These are phyloP conservation scores for Tirmania nivea DNA, from an alignment of 495 filamentous ascomycete genomes.

Conservation along the genomic window DNA sequence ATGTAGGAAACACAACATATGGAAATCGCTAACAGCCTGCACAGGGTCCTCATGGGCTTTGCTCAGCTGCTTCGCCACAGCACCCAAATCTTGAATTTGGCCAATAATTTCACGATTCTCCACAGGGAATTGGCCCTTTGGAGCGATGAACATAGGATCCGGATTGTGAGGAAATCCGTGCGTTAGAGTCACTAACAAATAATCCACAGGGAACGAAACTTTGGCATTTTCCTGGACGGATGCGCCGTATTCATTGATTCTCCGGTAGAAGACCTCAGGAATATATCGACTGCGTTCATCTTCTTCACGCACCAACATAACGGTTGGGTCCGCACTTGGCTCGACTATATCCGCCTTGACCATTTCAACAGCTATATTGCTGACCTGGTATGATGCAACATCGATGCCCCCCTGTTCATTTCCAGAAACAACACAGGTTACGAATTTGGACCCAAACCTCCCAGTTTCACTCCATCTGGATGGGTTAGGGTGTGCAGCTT, in stretches of 20 bases:
- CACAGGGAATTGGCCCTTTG: slow-evolving; percentile 49
- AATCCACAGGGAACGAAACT: slow-evolving; percentile 87
- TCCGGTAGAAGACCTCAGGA: slow-evolving; percentile 89
- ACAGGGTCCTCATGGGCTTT: slow-evolving; percentile 37
- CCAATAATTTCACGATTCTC: slow-evolving; percentile 77
- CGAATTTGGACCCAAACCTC: slow-evolving; percentile 85
- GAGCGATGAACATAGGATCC: slow-evolving; percentile 41
- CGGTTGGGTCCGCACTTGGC: slow-evolving; percentile 71
- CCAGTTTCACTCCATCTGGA: slow-evolving; percentile 96
- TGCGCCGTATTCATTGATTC: slow-evolving; percentile 87
- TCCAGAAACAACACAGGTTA: slow-evolving; percentile 83
- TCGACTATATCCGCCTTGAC: slow-evolving; percentile 86
- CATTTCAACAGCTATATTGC: slow-evolving; percentile 92
- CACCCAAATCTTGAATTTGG: slow-evolving; percentile 50
- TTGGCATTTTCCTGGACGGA: slow-evolving; percentile 96
- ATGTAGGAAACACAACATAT: slow-evolving; percentile 72
- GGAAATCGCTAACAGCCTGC: slow-evolving; percentile 68
- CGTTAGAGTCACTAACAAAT: slow-evolving; percentile 83
- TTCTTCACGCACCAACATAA: slow-evolving; percentile 89
- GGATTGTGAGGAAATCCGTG: slow-evolving; percentile 80
- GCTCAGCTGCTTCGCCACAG: slow-evolving; percentile 36
- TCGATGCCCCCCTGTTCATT: slow-evolving; percentile 74
- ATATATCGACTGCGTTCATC: slow-evolving; percentile 78
- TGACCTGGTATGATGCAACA: slow-evolving; percentile 83
- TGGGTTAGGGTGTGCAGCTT: slow-evolving; percentile 68